phyloP scores from a whole-genome alignment of 2,329 filamentous ascomycete genomes.

The Xylariaceae sp. region DNA sequence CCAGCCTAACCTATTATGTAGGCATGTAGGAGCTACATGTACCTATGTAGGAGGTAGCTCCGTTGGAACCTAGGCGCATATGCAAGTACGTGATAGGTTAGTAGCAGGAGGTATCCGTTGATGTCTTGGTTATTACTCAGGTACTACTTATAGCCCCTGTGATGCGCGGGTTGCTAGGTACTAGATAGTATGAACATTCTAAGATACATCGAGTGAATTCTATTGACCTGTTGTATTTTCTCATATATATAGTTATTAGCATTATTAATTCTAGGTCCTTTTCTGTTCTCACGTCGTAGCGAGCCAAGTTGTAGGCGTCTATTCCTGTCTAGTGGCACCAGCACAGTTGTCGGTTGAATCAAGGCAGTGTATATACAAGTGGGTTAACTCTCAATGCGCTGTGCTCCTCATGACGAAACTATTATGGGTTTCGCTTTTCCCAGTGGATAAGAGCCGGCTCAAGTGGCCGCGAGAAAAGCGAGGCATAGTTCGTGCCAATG shows the following conservation, averaged over 20 bases:
- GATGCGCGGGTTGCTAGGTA: too few relatives aligned
- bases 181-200: too few relatives aligned
- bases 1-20: too few relatives aligned
- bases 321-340: slow-evolving; percentile 11
- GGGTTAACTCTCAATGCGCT: slow-evolving; percentile 11
- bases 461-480: slow-evolving; percentile 73
- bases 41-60: too few relatives aligned
- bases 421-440: slow-evolving; percentile 63
- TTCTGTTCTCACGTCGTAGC: slow-evolving; percentile 18
- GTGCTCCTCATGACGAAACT: too few relatives aligned
- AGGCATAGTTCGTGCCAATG: slow-evolving; percentile 69
- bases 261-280: slow-evolving; percentile 8
- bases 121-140: too few relatives aligned
- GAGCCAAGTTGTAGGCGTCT: not conserved
- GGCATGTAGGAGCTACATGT: too few relatives aligned
- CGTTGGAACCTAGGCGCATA: too few relatives aligned
- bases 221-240: not conserved
- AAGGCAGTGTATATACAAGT: slow-evolving; percentile 22
- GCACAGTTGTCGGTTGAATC: slow-evolving; percentile 11
- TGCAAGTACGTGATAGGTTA: too few relatives aligned
- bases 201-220: not conserved
- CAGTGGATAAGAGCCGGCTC: slow-evolving; percentile 74
- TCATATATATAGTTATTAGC: not conserved
- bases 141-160: too few relatives aligned
- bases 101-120: too few relatives aligned